These are phyloP conservation scores for Yarrowia osloensis DNA, from an alignment of 805 yeast genomes.

Conservation along the genomic window DNA sequence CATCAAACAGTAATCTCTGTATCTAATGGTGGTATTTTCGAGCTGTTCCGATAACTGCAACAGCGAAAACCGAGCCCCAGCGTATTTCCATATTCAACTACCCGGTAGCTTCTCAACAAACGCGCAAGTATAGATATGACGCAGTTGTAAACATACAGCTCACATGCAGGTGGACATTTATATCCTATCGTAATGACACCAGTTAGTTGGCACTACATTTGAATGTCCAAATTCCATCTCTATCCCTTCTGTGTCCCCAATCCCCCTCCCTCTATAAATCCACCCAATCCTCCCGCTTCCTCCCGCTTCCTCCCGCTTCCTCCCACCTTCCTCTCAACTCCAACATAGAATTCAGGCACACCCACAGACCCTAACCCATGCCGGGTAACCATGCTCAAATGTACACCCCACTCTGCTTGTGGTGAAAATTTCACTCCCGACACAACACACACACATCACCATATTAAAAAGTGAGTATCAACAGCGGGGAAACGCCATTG, in stretches of 20 bases:
- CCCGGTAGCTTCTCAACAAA: too few species aligned
- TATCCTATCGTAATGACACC: too few species aligned
- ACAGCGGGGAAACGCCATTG: not conserved
- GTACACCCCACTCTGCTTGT: conserved; percentile 19
- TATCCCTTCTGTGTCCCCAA: not conserved
- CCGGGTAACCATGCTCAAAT: conserved; percentile 28
- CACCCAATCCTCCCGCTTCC: not conserved
- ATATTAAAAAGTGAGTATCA: conserved; percentile 22
- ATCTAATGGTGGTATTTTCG: too few species aligned
- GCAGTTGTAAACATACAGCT: too few species aligned
- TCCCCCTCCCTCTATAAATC: too few species aligned
- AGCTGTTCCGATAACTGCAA: too few species aligned
- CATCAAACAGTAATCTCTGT: too few species aligned
- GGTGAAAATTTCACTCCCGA: conserved; percentile 10
- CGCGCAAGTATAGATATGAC: too few species aligned
- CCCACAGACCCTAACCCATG: not conserved
- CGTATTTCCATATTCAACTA: not conserved
- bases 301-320: too few species aligned
- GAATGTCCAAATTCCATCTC: not conserved
- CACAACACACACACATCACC: conserved; percentile 1
- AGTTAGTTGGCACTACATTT: too few species aligned
- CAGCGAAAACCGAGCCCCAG: too few species aligned
- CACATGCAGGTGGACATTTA: too few species aligned
- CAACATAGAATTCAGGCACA: not conserved
- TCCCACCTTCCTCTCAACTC: not conserved